Evolutionary conservation across 495 filamentous ascomycete genomes (phyloP), one percentile per base, ranked within the genome.

Genomic region (Podospora pseudocomata): DNA sequence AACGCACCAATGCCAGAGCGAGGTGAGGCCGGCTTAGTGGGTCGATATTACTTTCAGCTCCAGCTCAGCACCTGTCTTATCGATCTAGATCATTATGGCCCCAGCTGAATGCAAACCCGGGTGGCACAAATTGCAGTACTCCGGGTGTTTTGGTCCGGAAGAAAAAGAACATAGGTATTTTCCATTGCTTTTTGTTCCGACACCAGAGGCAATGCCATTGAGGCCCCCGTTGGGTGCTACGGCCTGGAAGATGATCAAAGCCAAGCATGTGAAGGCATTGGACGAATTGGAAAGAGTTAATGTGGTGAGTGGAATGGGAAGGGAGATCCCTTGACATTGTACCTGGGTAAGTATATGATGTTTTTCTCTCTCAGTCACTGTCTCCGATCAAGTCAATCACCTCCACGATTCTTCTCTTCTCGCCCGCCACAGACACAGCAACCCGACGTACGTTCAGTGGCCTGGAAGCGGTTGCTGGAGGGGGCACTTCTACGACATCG

Each of bases 171-270:
- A 23, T 23, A 23, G 1, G 23, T 23, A 23, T 23, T 23, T 23
- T 23, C 23, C 23, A 23, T 0, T 23, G 23, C 23, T 23, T 23
- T 23, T 23, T 23, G 23, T 23, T 23, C 1, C 23, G 23, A 23
- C 23, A 23, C 23, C 23, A 23, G 6, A 60, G 19, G 19, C n/a
- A 57, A 73, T 85, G 7, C 83, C 82, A 2, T 72, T 86, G 58
- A 72, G 80, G 6, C 53, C 84, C 18, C 80, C 84, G 2, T 69
- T 86, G 6, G 82, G 83, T 23, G 55, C 70, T 2, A 77, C 76
- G 23, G 75, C 78, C 11, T 83, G 76, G 74, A 79, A 76, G 18
- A 72, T 84, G 73, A 68, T 74, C 32, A 75, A 74, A 67, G 59
- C 60, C 34, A 80, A 80, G 72, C 58, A 78, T 18, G 78, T 81